Base-by-base conservation (phyloP, 257 asterid species). In the Penstemon eatonii region DNA sequence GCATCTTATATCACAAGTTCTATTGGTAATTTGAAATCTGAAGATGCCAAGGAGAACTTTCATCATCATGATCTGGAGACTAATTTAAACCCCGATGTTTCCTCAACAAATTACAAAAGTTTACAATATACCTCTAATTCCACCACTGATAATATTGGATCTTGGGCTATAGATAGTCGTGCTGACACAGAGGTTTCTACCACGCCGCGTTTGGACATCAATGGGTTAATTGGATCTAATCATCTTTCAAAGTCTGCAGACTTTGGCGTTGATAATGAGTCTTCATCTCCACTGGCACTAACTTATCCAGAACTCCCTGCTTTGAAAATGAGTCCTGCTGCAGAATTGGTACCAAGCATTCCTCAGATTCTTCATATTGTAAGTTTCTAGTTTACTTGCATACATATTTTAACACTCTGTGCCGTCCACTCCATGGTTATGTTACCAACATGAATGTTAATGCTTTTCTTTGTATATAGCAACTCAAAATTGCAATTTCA, bases 311-410 rank as follows among this genome's bases (percentile, higher is more conserved):
- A 80, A 42, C 82, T 83, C 50, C 74, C 96, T 70, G 70, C 79
- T 69, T 70, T 78, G 83, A 80, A 77, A 65, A 65, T 80, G 65
- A 87, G 81, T 80, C 70, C 85, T 68, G 75, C 84, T 75, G 58
- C 82, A 36, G 93, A 85, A 73, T 61, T 76, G 42, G 99, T 87
- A 58, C 96, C 92, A 11, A 94, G 97, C 76, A 91, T 94, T 81
- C 97, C 98, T 56, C 96, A 91, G 84, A 80, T 94, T 78, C 97
- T 94, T 78, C 98, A 94, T 85, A 56, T 84, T 83, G 99, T 94
- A 77, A 85, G 97, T 68, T 70, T 58, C 46, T 60, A 33, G 44
- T 56, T 67, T 75, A 19, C 10, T 47, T 66, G 51, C 38, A 51
- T 44, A 50, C 60, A n/a, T 19, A 65, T 8, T 19, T 63, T 44